A percentile compares a stretch with the other conserved stretches of the same genome.
These are phyloP conservation scores for Blepharisma undulans DNA, from an alignment of 169 alveolate genomes.

Conservation along the genomic window DNA sequence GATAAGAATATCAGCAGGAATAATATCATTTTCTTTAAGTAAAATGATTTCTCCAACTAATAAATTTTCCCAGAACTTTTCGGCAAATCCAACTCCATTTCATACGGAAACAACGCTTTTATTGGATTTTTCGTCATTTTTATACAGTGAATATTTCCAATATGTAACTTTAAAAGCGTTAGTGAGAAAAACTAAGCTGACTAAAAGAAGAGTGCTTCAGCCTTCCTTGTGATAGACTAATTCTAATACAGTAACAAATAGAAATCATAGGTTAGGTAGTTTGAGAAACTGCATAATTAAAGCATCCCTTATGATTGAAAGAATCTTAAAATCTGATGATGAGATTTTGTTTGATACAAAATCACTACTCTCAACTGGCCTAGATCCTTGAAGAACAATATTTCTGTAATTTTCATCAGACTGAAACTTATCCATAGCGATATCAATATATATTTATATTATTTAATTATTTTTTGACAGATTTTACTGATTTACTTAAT, in stretches of 20 bases:
- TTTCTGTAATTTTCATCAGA: background rate
- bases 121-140: background rate
- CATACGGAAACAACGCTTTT: background rate
- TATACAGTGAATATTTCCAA: background rate
- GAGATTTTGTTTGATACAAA: background rate
- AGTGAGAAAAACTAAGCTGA: background rate
- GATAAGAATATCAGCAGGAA: slow-evolving; percentile 80
- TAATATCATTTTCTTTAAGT: slow-evolving; percentile 68
- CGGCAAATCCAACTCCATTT: background rate
- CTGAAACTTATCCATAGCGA: background rate
- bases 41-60: slow-evolving; percentile 92
- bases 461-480: background rate
- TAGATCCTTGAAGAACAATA: background rate
- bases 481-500: background rate
- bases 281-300: slow-evolving; percentile 68
- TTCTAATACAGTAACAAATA: slow-evolving; percentile 65
- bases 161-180: background rate
- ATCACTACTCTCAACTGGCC: background rate
- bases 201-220: background rate
- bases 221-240: background rate
- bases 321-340: slow-evolving; percentile 62
- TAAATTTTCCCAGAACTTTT: background rate
- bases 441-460: background rate
- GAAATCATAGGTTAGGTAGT: slow-evolving; percentile 72
- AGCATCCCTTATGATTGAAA: slow-evolving; percentile 59